These are phyloP conservation scores for Omphalea diandra DNA, from an alignment of 441 rosid species.

Conservation along the genomic window DNA sequence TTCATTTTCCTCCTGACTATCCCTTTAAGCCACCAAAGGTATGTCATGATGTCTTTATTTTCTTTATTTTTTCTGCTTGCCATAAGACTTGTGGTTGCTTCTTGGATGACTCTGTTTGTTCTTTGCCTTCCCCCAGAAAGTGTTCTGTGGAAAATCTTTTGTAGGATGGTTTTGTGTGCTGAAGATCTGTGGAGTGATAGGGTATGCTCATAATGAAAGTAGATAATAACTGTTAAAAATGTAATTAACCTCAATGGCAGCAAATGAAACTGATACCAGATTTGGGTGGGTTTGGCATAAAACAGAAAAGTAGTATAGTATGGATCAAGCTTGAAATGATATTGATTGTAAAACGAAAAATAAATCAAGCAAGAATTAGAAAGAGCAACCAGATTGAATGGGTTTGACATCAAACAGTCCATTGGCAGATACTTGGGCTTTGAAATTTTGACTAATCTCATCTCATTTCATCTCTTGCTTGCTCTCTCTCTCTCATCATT, in stretches of 20 bases:
- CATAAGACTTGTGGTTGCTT: background rate
- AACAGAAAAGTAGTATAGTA: background rate
- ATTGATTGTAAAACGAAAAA: too few species aligned
- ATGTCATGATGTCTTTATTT: background rate
- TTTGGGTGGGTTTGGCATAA: too few species aligned
- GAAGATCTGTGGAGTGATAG: background rate
- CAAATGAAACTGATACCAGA: too few species aligned
- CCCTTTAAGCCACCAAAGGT: conserved; percentile 86
- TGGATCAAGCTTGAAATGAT: too few species aligned
- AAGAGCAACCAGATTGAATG: background rate
- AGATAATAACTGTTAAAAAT: background rate
- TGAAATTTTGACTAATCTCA: background rate
- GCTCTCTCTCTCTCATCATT: background rate
- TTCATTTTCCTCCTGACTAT: conserved; percentile 75
- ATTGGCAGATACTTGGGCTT: background rate
- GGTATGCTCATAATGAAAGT: background rate
- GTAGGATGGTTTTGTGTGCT: too few species aligned
- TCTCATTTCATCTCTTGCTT: background rate
- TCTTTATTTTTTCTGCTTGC: background rate
- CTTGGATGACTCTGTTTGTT: background rate
- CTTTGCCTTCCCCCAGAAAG: background rate
- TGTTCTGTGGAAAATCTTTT: too few species aligned
- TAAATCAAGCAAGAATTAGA: background rate
- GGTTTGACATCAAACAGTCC: background rate
- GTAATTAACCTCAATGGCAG: too few species aligned